These are phyloP conservation scores for Fusarium musae DNA, from an alignment of 2,329 filamentous ascomycete species.

Conservation along the genomic window DNA sequence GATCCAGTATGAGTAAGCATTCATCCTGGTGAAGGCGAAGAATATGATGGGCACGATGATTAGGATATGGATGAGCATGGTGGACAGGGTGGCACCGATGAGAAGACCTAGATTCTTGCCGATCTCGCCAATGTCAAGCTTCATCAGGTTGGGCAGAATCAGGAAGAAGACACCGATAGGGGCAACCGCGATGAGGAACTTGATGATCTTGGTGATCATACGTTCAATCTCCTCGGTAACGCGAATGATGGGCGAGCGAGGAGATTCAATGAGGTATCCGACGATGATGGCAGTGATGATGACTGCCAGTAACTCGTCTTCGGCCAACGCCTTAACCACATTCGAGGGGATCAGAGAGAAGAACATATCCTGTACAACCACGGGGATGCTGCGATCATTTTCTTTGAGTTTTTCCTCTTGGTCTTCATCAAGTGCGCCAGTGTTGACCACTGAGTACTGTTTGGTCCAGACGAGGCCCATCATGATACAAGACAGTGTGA, in stretches of 20 bases:
- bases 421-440: slow-evolving; percentile 4
- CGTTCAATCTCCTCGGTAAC: slow-evolving; percentile 59
- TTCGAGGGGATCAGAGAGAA: slow-evolving; percentile 62
- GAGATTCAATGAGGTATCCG: slow-evolving; percentile 56
- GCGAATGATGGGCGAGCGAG: slow-evolving; percentile 52
- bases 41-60: slow-evolving; percentile 58
- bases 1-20: slow-evolving; percentile 61
- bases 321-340: slow-evolving; percentile 58
- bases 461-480: slow-evolving; percentile 59
- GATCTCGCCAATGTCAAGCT: slow-evolving; percentile 58
- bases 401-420: neutral
- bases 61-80: slow-evolving; percentile 60
- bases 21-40: slow-evolving; percentile 54
- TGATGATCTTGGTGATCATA: slow-evolving; percentile 59
- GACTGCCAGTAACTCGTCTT: slow-evolving; percentile 58
- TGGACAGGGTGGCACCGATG: slow-evolving; percentile 58
- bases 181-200: slow-evolving; percentile 59
- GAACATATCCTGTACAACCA: slow-evolving; percentile 60
- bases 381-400: slow-evolving; percentile 39
- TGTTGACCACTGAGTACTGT: slow-evolving; percentile 53
- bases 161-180: slow-evolving; percentile 65
- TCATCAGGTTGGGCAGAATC: slow-evolving; percentile 63
- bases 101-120: slow-evolving; percentile 61
- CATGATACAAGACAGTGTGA: slow-evolving; percentile 59
- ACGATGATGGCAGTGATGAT: slow-evolving; percentile 59